phyloP scores from a whole-genome alignment of 371 early-diverging fungal genomes.

The Phascolomyces articulosus region DNA sequence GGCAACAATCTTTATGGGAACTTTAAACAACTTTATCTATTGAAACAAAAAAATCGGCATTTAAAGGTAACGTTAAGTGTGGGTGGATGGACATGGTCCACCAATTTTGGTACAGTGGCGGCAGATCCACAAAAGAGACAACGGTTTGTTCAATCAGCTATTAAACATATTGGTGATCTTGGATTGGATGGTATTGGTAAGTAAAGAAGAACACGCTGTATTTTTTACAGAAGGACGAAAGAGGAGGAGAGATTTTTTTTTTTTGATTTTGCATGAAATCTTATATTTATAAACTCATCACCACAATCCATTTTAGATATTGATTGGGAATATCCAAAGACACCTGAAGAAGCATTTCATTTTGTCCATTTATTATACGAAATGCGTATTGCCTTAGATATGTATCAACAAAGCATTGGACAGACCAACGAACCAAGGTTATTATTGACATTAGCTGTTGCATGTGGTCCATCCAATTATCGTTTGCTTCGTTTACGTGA shows the following conservation, averaged over 20 bases:
- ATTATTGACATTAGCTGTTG: slow-evolving; percentile 68
- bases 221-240: neutral
- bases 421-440: slow-evolving; percentile 53
- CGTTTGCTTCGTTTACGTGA: slow-evolving; percentile 58
- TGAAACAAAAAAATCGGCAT: slow-evolving; percentile 70
- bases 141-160: slow-evolving; percentile 63
- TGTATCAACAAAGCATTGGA: slow-evolving; percentile 41
- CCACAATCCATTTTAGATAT: no score
- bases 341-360: slow-evolving; percentile 71
- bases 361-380: slow-evolving; percentile 79
- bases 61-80: slow-evolving; percentile 77
- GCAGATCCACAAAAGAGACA: slow-evolving; percentile 56
- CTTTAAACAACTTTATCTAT: slow-evolving; percentile 77
- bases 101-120: slow-evolving; percentile 79
- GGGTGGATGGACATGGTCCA: slow-evolving; percentile 91
- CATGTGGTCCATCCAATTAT: slow-evolving; percentile 67
- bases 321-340: slow-evolving; percentile 90
- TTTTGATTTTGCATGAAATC: no score
- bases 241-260: slow-evolving; percentile 17
- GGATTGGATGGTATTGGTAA: slow-evolving; percentile 63
- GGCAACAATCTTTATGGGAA: slow-evolving; percentile 77
- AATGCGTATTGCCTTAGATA: slow-evolving; percentile 68
- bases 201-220: no score
- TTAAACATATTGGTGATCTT: slow-evolving; percentile 61
- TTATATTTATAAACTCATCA: no score